Evolutionary conservation across 192 early-diverging fungal genomes (phyloP).

Genomic region (Backusella morwellensis): DNA sequence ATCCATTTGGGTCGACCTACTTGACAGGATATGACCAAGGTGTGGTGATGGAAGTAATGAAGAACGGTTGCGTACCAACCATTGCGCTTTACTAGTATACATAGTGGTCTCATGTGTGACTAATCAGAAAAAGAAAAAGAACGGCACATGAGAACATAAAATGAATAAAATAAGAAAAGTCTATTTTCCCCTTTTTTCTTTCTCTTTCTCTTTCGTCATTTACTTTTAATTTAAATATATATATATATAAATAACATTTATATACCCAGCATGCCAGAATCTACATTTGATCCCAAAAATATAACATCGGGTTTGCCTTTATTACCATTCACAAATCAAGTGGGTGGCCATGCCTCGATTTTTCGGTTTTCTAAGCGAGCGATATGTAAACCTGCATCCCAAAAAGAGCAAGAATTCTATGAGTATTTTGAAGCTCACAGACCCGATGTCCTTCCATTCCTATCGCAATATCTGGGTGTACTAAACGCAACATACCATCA

Average conservation of each 20-base stretch:
- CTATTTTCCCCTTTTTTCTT: neutral
- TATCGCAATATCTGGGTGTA: slow-evolving; percentile 90
- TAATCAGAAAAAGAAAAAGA: neutral
- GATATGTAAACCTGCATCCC: slow-evolving; percentile 94
- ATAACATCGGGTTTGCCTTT: slow-evolving; percentile 56
- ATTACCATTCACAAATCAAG: slow-evolving; percentile 79
- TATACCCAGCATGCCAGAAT: neutral
- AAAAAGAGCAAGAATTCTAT: slow-evolving; percentile 87
- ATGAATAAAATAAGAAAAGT: neutral
- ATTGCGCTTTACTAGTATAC: slow-evolving; percentile 48
- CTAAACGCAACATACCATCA: slow-evolving; percentile 83
- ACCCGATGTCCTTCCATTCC: slow-evolving; percentile 82
- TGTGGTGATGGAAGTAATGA: slow-evolving; percentile 62
- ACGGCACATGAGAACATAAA: neutral
- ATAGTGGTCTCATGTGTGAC: neutral
- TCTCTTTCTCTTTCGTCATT: neutral
- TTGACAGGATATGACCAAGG: slow-evolving; percentile 60
- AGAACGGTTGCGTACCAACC: slow-evolving; percentile 57
- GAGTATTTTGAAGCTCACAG: slow-evolving; percentile 75
- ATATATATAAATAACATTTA: neutral
- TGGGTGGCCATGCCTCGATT: slow-evolving; percentile 94
- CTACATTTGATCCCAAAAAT: slow-evolving; percentile 24
- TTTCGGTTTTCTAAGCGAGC: slow-evolving; percentile 96
- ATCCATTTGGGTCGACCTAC: slow-evolving; percentile 68
- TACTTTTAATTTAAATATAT: neutral